phyloP scores from a whole-genome alignment of 306 rosid species.

The Arachis stenosperma region DNA sequence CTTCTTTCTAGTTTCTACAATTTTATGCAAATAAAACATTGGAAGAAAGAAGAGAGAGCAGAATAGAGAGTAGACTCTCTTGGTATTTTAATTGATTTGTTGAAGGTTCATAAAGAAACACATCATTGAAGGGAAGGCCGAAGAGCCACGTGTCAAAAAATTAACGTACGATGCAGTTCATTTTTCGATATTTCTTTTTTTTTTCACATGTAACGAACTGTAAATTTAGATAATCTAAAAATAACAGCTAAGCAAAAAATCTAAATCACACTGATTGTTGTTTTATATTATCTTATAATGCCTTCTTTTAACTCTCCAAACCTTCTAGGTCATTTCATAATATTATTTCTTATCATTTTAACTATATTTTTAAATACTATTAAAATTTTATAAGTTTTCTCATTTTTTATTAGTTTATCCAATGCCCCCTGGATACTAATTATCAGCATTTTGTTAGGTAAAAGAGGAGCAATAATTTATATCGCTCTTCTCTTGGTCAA shows the following conservation, averaged over 20 bases:
- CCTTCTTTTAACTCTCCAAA: too few relatives aligned
- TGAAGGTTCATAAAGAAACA: conserved; percentile 9
- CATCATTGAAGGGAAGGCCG: conserved; percentile 14
- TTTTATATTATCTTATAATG: too few relatives aligned
- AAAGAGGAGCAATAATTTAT: neutral
- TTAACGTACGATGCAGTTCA: neutral
- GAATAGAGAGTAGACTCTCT: conserved; percentile 10
- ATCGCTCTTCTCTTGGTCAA: conserved; percentile 16
- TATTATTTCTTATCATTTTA: too few relatives aligned
- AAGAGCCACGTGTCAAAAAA: conserved; percentile 17
- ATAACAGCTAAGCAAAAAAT: too few relatives aligned
- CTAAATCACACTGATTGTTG: too few relatives aligned
- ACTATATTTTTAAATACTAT: too few relatives aligned
- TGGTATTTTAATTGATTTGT: neutral
- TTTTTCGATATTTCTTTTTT: too few relatives aligned
- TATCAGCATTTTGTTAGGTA: neutral
- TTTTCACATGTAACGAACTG: too few relatives aligned
- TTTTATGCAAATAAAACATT: conserved; percentile 8
- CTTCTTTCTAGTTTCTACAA: neutral
- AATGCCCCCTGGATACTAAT: conserved; percentile 5
- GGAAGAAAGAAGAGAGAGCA: conserved; percentile 24
- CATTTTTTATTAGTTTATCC: too few relatives aligned
- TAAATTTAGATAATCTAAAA: too few relatives aligned
- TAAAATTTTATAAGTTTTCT: too few relatives aligned
- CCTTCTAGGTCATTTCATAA: too few relatives aligned